Base-by-base conservation (phyloP, 2,329 filamentous ascomycete genomes). In the Pyrenochaeta sp. region DNA sequence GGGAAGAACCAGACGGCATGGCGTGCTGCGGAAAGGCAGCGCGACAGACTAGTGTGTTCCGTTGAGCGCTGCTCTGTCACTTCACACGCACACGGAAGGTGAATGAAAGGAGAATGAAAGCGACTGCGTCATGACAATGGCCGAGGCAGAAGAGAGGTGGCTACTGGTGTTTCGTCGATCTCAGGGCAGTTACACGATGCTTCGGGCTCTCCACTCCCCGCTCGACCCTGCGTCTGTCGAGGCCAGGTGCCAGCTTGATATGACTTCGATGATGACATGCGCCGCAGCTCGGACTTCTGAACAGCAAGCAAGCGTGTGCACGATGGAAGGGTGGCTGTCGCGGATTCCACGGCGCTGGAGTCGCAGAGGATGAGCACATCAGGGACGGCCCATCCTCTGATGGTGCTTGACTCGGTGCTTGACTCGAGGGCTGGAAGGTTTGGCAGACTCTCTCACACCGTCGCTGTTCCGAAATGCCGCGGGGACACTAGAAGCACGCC, bases 401-500 rank as follows among this genome's bases (percentile, higher is more conserved):
- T 24, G 15, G 5, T 50, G 46, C 53, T 54, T 50, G 49, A 50
- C 53, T 19, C 19, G 19, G 19, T 56, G 40, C 49, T 59, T 64
- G 66, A 69, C 59, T 68, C 68, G 56, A 59, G 44, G 28, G 49
- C 47, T 54, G 58, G 51, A 61, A 59, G 58, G 58, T 61, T 61
- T 59, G 43, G 63, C 63, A 60, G 63, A 44, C 58, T 56, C 58
- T 58, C 51, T 62, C 63, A 61, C 64, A 67, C 69, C 59, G 67
- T 60, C 57, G 54, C 56, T 61, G 64, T 66, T 68, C 69, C 71
- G 67, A 62, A 50, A 52, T 68, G 65, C 71, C 70, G 68, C 67
- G 66, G 63, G 62, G 54, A 63, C 69, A 62, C 72, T 74, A 75
- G 67, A 68, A 61, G 67, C 56, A 63, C 56, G 63, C 63, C 54